Percentiles rank a stretch among this genome's conserved stretches.
These are phyloP conservation scores for Arbutus unedo DNA, from an alignment of 148 eudicot genomes.

Conservation along the genomic window DNA sequence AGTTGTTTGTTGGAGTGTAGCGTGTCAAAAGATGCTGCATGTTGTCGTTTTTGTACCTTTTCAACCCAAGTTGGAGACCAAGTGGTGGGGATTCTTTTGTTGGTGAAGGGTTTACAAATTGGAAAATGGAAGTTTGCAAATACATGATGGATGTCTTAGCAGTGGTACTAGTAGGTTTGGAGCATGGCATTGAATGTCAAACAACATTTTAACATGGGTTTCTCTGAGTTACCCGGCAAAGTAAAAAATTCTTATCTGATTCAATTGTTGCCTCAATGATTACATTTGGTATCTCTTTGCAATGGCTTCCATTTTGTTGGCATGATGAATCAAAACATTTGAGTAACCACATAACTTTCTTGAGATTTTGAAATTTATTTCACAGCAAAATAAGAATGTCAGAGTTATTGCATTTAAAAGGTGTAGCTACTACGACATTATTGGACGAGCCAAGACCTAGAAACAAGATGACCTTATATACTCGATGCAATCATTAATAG, in stretches of 20 bases:
- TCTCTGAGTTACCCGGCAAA: not conserved
- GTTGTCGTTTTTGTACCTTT: not conserved
- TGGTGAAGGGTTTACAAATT: not conserved
- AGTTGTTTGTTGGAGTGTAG: not conserved
- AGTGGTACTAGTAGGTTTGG: not conserved
- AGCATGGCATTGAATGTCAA: not conserved
- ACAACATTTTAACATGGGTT: not conserved
- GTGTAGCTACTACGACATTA: not conserved
- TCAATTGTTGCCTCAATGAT: not conserved
- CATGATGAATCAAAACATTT: not conserved
- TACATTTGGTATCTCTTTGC: not conserved
- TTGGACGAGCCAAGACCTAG: not conserved
- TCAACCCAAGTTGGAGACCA: conserved; percentile 5
- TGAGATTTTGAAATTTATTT: not conserved
- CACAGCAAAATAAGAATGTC: not conserved
- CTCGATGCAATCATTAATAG: not conserved
- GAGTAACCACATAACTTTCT: not conserved
- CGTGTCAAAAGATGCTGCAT: not conserved
- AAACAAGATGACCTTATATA: not conserved
- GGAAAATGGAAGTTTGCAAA: not conserved
- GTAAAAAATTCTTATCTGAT: not conserved
- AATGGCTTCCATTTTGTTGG: not conserved
- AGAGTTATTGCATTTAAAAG: not conserved
- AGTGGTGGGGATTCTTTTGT: not conserved
- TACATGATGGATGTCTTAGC: not conserved